Evolutionary conservation across 495 filamentous ascomycete genomes (phyloP), one percentile per base, ranked within the genome.

Genomic region (Daldinia childiae): DNA sequence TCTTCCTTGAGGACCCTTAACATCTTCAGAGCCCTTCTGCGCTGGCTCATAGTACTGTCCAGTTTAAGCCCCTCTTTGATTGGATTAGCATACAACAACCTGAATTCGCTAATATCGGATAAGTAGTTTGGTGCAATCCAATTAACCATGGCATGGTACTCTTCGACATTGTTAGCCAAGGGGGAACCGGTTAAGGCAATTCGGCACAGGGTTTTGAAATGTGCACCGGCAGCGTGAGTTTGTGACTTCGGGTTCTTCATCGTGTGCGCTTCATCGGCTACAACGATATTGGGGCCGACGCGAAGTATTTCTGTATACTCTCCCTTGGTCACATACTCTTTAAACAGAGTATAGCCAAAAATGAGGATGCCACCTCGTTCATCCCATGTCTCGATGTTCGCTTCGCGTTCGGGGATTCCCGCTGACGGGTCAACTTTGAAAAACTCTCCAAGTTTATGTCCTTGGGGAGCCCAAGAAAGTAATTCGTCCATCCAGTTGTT

Each of bases 151-250:
- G 90, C 77, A 72, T 89, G 93, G 73, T 97, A 97, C 67, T 98
- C 94, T 43, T 83, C 77, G 1, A 97, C 85, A 38, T 91, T 91
- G 73, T 97, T 98, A 0, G 90, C 88, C 17, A 98, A 77, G 8
- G 94, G 94, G 0, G 94, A 94, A 0, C 94, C 94, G 0, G 95
- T 97, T 67, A 97, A 80, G 2, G 93, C 95, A 74, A 98, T 92
- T 11, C 94, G 90, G 66, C 86, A 90, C 62, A 79, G 87, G 0
- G 94, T 90, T 56, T 76, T 82, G 68, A 98, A 89, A 9, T 81
- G 77, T 11, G 78, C 79, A 4, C 88, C 81, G 21, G 86, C 84
- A 51, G 78, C 64, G 21, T 88, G 77, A 17, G 93, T 78, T n/a
- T 79, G 74, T 0, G 88, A 77, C 0, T 66, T 73, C 0, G 78